A percentile compares a stretch with the other conserved stretches of the same genome.
Evolutionary conservation across 805 yeast genomes (phyloP).

Genomic region (Candida hispaniensis): DNA sequence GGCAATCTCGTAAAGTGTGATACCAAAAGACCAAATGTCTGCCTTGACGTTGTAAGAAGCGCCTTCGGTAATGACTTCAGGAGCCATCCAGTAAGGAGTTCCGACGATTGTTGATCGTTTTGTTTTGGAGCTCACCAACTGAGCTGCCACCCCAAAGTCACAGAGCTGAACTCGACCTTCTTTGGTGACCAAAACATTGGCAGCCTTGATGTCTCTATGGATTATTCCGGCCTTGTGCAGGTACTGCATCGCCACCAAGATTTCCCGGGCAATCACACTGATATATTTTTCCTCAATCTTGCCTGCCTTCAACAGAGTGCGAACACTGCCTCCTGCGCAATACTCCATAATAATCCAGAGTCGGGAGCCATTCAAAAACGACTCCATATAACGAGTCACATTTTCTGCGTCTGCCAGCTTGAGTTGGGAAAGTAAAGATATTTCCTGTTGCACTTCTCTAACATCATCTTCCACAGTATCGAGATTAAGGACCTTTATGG

Average conservation of each 20-base stretch:
- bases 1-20: conserved; percentile 86
- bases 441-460: conserved; percentile 85
- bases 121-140: conserved; percentile 58
- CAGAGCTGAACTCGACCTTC: conserved; percentile 87
- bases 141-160: conserved; percentile 98
- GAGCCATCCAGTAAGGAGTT: conserved; percentile 50
- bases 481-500: conserved; percentile 83
- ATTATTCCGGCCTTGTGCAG: conserved; percentile 87
- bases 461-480: conserved; percentile 94
- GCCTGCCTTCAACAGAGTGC: conserved; percentile 81
- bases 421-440: conserved; percentile 72
- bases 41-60: conserved; percentile 54
- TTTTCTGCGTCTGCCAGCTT: conserved; percentile 65
- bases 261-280: conserved; percentile 76
- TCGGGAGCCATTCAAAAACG: conserved; percentile 76
- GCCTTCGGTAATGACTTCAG: conserved; percentile 38
- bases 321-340: conserved; percentile 91
- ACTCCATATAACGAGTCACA: conserved; percentile 85
- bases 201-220: conserved; percentile 94
- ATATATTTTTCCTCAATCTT: conserved; percentile 73
- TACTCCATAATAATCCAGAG: conserved; percentile 97
- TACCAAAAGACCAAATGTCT: conserved; percentile 96
- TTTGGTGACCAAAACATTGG: conserved; percentile 78
- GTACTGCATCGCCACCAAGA: conserved; percentile 61
- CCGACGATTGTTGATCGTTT: conserved; percentile 88